These are phyloP conservation scores for Amphichorda felina DNA, from an alignment of 2,329 filamentous ascomycete genomes.

Conservation along the genomic window DNA sequence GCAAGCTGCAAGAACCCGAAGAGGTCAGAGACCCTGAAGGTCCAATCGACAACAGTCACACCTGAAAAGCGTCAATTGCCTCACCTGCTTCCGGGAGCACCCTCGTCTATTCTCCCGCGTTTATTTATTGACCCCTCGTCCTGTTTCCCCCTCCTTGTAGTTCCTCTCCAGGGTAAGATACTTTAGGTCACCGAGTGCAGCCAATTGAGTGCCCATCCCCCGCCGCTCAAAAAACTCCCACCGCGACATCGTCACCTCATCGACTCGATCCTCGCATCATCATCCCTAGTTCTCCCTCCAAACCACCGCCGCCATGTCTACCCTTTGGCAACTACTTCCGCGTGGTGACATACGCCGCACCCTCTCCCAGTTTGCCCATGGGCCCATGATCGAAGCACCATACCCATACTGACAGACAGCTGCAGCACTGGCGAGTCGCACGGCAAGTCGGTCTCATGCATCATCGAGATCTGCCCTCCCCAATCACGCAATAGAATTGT, in stretches of 20 bases:
- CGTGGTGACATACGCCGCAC: slow-evolving; percentile 59
- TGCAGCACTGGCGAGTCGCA: slow-evolving; percentile 56
- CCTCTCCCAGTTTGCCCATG: neutral
- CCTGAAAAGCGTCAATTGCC: no score
- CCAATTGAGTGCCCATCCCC: slow-evolving; percentile 2
- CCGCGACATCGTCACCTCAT: slow-evolving; percentile 4
- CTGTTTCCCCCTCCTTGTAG: no score
- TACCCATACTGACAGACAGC: neutral
- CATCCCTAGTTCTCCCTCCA: slow-evolving; percentile 1
- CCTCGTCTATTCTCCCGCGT: no score
- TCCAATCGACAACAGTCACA: no score
- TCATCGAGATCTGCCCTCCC: slow-evolving; percentile 85
- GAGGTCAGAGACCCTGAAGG: no score
- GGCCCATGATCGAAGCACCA: neutral
- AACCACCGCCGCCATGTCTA: slow-evolving; percentile 56
- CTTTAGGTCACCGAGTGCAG: no score
- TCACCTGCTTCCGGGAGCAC: no score
- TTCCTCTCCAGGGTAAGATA: no score
- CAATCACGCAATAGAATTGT: no score
- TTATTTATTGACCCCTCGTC: no score
- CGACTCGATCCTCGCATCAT: neutral
- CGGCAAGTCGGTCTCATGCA: slow-evolving; percentile 86
- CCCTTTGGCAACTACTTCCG: slow-evolving; percentile 73
- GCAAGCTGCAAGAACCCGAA: neutral
- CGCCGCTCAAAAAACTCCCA: neutral